Conservation (phyloP, 768 basidiomycete genomes). For the Hygrocybe coccinea region DNA sequence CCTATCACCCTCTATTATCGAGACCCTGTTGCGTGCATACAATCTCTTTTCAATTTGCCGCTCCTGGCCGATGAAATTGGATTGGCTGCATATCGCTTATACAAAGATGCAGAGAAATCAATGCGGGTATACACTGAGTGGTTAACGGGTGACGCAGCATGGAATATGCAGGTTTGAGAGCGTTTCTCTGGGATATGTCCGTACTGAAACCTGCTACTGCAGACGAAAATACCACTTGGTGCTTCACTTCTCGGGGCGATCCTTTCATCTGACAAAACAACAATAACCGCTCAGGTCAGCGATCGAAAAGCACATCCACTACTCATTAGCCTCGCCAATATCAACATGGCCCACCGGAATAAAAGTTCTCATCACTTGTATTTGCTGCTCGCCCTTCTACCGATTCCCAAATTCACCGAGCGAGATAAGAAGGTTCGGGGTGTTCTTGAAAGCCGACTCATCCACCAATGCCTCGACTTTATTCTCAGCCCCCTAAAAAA, state of each 20-base stretch:
- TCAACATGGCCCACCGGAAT: conserved; percentile 9
- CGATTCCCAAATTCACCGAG: conserved; percentile 18
- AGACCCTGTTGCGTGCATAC: too few species aligned
- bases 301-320: too few species aligned
- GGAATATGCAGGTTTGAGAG: conserved; percentile 19
- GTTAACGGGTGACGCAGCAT: conserved; percentile 20
- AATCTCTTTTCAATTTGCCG: conserved; percentile 16
- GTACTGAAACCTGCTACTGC: background rate
- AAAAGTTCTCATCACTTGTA: conserved; percentile 17
- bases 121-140: conserved; percentile 19
- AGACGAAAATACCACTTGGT: conserved; percentile 15
- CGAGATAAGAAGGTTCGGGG: conserved; percentile 7
- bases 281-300: conserved; percentile 15
- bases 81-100: conserved; percentile 18
- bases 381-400: conserved; percentile 16
- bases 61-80: conserved; percentile 25
- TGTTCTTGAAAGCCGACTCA: conserved; percentile 13
- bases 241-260: conserved; percentile 16
- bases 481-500: conserved; percentile 16
- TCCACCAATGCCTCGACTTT: conserved; percentile 18
- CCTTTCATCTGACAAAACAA: conserved; percentile 21
- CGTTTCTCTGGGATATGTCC: background rate
- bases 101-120: conserved; percentile 6
- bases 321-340: conserved; percentile 14
- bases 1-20: conserved; percentile 25